phyloP scores from a whole-genome alignment of 371 early-diverging fungal species.

The Umbelopsis sp. region DNA sequence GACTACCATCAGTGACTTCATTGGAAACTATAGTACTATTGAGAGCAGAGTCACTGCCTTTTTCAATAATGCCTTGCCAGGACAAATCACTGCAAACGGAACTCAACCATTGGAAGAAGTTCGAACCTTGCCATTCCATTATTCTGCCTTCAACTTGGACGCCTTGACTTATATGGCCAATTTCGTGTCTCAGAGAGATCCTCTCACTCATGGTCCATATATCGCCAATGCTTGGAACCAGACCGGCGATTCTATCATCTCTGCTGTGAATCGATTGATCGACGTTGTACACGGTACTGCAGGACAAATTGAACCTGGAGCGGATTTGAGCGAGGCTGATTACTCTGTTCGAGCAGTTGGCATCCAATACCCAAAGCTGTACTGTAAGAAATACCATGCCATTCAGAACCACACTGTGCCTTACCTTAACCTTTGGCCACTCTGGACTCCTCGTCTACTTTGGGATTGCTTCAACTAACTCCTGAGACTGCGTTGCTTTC shows the following conservation, averaged over 20 bases:
- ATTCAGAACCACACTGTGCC: conserved; percentile 7
- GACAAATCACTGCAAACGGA: neutral
- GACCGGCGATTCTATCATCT: neutral
- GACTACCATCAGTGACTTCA: conserved; percentile 7
- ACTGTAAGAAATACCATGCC: neutral
- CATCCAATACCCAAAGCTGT: neutral
- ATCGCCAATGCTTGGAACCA: conserved; percentile 14
- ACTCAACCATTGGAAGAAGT: conserved; percentile 5
- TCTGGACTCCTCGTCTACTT: conserved; percentile 6
- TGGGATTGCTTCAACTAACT: conserved; percentile 14
- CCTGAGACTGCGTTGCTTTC: neutral
- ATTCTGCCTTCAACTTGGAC: conserved; percentile 4
- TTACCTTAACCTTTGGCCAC: conserved; percentile 7
- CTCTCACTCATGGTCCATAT: conserved; percentile 10
- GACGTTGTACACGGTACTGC: neutral
- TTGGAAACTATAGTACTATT: conserved; percentile 3
- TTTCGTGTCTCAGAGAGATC: conserved; percentile 10
- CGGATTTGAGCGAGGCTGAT: neutral
- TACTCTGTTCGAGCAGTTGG: neutral
- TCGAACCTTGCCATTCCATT: conserved; percentile 17
- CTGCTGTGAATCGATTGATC: conserved; percentile 1
- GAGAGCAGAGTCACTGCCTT: neutral
- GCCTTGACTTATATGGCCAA: conserved; percentile 16
- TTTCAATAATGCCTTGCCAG: neutral
- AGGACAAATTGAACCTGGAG: conserved; percentile 19